Base-by-base conservation (phyloP, 306 rosid species). In the Vachellia pachyceras region DNA sequence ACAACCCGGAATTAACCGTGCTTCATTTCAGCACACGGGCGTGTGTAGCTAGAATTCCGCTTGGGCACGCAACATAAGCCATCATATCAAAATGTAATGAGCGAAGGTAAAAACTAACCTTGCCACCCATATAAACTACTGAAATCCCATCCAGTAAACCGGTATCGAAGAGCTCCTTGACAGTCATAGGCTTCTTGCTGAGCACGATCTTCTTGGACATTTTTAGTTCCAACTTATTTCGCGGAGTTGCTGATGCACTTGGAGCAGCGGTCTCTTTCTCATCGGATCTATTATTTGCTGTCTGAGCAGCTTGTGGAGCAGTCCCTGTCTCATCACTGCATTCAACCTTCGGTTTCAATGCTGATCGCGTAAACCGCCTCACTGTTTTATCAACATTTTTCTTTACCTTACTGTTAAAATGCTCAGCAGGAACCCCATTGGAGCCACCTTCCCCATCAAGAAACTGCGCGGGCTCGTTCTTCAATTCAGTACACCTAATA, bases 81-180 rank as follows among this genome's bases (percentile, higher is more conserved):
- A 63, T 3, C 8, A 6, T 52, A 15, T 20, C 41, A 40, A 69
- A 58, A 78, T 44, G 60, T 40, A 61, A 71, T 50, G 13, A 58
- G 50, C 72, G 11, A 54, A 52, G 25, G 44, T 12, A 78, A 54
- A 42, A 79, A 75, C 77, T 3, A 76, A 95, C 97, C 97, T 88
- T 87, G 77, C 90, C 88, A 73, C 97, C 94, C 88, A 86, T 89
- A 90, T 93, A 95, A 78, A 95, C 86, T 42, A 95, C 97, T 3
- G 94, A 80, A 33, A 93, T 84, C 4, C 97, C 97, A 73, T 95
- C 97, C n/a, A 95, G 94, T 50, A 93, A 87, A 46, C 99, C 97
- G 0, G 95, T 93, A 29, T 85, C 91, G 13, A 95, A 93, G 10
- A 95, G 94, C 89, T 95, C 95, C 83, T 82, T 93, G 71, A 92